Percentiles rank a stretch among this genome's conserved stretches.
phyloP scores from a whole-genome alignment of 225 moss, liverwort and hornwort genomes.

The Bryum argenteum region DNA sequence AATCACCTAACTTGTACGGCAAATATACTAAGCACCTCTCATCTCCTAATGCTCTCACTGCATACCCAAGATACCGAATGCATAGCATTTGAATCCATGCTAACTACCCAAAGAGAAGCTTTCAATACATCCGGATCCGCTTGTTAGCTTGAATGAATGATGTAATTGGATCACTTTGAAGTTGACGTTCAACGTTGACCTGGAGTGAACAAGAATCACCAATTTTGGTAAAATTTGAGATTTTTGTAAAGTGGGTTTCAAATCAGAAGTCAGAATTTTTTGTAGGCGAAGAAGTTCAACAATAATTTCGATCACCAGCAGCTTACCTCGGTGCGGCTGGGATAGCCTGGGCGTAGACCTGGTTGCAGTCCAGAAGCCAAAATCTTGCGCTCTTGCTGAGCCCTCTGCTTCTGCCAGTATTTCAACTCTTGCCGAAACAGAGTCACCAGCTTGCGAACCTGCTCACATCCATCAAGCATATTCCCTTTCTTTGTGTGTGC shows the following conservation, averaged over 20 bases:
- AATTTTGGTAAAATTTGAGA: neutral
- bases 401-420: constrained; percentile 39
- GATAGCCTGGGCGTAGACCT: constrained; percentile 31
- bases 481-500: neutral
- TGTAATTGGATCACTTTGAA: constrained; percentile 14
- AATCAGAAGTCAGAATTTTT: too few species aligned
- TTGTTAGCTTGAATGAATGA: neutral
- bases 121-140: constrained; percentile 14
- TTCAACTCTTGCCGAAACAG: constrained; percentile 42
- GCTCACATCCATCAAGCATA: neutral
- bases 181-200: constrained; percentile 10
- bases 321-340: constrained; percentile 22
- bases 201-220: neutral
- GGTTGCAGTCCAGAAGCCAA: constrained; percentile 37
- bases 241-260: fast-evolving
- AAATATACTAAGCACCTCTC: too few species aligned
- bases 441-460: constrained; percentile 40
- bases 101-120: too few species aligned
- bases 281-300: too few species aligned
- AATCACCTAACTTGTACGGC: too few species aligned
- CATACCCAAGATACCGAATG: too few species aligned
- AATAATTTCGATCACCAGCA: neutral
- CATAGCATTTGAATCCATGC: too few species aligned
- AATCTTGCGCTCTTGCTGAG: constrained; percentile 38
- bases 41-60: too few species aligned